Evolutionary conservation across 495 filamentous ascomycete genomes (phyloP), one percentile per base, ranked within the genome.

Genomic region (Entonaema liquescens): DNA sequence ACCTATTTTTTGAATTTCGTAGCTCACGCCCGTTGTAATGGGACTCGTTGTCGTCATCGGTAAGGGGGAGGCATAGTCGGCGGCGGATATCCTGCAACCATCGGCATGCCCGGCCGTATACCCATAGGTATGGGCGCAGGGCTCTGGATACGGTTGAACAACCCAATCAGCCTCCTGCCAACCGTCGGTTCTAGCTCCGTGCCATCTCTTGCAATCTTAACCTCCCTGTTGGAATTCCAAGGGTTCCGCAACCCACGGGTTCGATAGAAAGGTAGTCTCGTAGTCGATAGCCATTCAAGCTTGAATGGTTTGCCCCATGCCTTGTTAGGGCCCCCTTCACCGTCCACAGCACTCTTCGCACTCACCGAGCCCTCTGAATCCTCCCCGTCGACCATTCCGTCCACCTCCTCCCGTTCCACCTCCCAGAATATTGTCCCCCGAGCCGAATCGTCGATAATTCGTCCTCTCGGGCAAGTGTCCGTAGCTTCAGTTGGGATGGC

Each of bases 371-470:
- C 80, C 21, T 82, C 81, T 0, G 79, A 73, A 5, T 83, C 83
- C 13, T 85, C 70, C n/a, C 68, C 78, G 7, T 75, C 79, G 1
- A 67, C 69, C 13, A 77, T 78, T 9, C 77, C 80, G 2, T 79
- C 76, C 6, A 65, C 68, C 25, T 81, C 79, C 3, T 89, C 89
- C 0, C 82, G 74, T 62, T 94, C 91, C 4, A 92, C 92, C 76
- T 99, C 95, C 95, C 95, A 99, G 73, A 99, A 99, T 59, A 97
- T 97, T 8, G 94, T 97, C 0, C 94, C 95, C 21, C 95, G 89
- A 1, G 90, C 92, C 25, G 93, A 91, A 77, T 99, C 95, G 75
- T 97, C 93, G 61, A 99, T 95, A 73, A 99, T 94, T 49, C 91
- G 88, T 36, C 95, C 95, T 71, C 85, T 91, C 19, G 93, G 95